Conservation (phyloP, 108 stramenopile genomes). For the Fragilariopsis cylindrus region DNA sequence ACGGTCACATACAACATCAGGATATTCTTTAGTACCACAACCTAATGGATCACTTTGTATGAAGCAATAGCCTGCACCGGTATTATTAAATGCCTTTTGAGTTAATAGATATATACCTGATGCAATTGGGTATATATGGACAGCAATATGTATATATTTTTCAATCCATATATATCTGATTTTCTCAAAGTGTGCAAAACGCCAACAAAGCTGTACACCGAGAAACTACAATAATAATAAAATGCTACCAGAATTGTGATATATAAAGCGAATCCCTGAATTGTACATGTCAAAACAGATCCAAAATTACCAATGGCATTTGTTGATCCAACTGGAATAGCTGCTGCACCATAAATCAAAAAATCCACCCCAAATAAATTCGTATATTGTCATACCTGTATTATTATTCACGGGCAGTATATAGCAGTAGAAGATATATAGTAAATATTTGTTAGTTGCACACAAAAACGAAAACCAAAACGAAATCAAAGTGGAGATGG, state of each 20-base stretch:
- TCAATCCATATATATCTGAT: neutral
- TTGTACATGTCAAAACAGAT: neutral
- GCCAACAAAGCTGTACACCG: neutral
- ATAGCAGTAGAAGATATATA: neutral
- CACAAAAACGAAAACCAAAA: neutral
- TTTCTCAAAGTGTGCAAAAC: neutral
- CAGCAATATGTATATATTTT: neutral
- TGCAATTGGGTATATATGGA: neutral
- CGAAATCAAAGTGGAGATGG: neutral
- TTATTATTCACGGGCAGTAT: neutral
- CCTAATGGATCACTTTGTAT: neutral
- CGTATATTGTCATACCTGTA: neutral
- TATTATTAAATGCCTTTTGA: neutral
- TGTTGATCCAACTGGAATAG: neutral
- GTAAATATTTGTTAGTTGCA: neutral
- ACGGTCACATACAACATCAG: neutral
- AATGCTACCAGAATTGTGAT: neutral
- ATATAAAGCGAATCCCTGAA: neutral
- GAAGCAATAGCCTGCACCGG: constrained; percentile 9
- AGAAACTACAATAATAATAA: constrained; percentile 4
- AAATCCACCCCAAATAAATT: neutral
- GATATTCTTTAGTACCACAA: neutral
- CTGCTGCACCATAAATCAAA: neutral
- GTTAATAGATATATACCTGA: neutral
- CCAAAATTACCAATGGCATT: neutral